Evolutionary conservation across 2,329 filamentous ascomycete genomes (phyloP), one percentile per base, ranked within the genome.

Genomic region (Penicillium psychrosexuale): DNA sequence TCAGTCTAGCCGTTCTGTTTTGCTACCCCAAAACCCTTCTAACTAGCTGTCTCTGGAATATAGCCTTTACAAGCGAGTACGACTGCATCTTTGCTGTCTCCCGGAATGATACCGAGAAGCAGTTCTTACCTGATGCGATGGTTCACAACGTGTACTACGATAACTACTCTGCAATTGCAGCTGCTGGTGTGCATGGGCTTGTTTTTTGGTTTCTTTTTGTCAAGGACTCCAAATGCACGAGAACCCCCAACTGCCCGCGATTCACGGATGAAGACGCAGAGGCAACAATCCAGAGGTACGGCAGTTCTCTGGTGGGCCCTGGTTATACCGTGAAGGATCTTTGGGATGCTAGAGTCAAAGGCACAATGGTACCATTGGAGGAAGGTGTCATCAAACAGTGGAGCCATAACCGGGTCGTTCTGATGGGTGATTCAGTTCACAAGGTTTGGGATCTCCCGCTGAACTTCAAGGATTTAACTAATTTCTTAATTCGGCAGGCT

Each of bases 31-130:
- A 4, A 8, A 24, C 5, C 5, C 27, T 9, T n/a, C 11, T 38
- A 34, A 33, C 28, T 19, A 9, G 27, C n/a, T 12, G 34, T 31
- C 8, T 8, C 8, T 8, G 15, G 7, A 5, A 1, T 9, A 24
- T 34, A 59, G 57, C 50, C 9, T 59, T 59, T 17, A 57, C 47
- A 30, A 59, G 61, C 19, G 61, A 62, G 43, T 70, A 64, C 43
- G 61, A 64, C 34, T 62, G 61, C 30, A 55, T 69, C 8, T 63
- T 65, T 31, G 64, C 62, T 12, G 57, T 68, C 15, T 62, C 62
- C 8, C 28, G 28, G 22, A 57, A 58, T 8, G n/a, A 30, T 1
- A n/a, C 51, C 24, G 43, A 44, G 22, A 44, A 42, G 5, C 42
- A 40, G n/a, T 43, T 59, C 8, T 17, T 59, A 15, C 51, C 57